Evolutionary conservation across 805 yeast species (phyloP), one percentile per base, ranked within the genome.

Genomic region (Candida succiphila): DNA sequence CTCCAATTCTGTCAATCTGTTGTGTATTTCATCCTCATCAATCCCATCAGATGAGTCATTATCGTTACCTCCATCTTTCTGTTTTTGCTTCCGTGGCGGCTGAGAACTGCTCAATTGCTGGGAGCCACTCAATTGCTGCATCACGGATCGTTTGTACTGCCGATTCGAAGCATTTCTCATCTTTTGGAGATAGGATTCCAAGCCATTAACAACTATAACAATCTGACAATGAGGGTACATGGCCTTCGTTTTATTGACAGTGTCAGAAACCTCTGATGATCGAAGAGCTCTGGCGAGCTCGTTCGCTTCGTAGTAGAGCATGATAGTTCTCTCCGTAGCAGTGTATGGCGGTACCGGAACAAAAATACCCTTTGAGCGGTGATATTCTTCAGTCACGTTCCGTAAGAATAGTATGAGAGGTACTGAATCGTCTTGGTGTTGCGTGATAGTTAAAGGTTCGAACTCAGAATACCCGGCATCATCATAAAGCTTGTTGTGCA

Each of bases 341-440:
- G 63, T 45, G 21, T 48, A 56, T 2, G 62, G 52, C 0, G 52
- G 56, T 31, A 69, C 58, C 0, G 88, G 88, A 8, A 71, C 61
- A 41, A 75, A 80, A 0, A 67, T 44, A 37, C 75, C 82, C 19
- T 60, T 58, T 2, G 47, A 47, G 8, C 55, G 40, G 43, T 73
- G 69, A 50, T 76, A 80, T 1, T 46, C 48, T 0, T 81, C 68
- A 16, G 53, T 59, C 5, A 67, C 61, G 14, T 55, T 56, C 27
- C 88, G 54, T 31, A 64, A 58, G 71, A 82, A 78, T 30, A 55
- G 51, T 2, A 78, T 63, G 4, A 66, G 34, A 0, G 80, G 80
- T 2, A 35, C 13, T 52, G 49, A n/a, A n/a, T n/a, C n/a, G n/a
- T n/a, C n/a, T n/a, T n/a, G n/a, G n/a, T n/a, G n/a, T n/a, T n/a